Conservation (phyloP, 805 yeast genomes). For the Ogataea philodendri region DNA sequence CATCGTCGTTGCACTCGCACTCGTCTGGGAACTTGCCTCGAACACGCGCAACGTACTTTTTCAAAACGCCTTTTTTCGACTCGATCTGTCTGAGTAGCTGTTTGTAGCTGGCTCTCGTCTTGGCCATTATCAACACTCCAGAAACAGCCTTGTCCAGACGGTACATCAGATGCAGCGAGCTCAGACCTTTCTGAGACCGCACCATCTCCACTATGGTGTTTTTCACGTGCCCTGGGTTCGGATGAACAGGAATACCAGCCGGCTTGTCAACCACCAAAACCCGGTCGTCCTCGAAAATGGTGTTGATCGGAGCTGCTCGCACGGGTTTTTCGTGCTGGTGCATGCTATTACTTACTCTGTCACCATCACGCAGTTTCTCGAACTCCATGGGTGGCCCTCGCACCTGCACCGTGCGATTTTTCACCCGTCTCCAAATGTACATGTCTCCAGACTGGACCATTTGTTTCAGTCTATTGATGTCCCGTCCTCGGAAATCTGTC, state of each 20-base stretch:
- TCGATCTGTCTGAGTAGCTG: constrained; percentile 26
- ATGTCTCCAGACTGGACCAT: constrained; percentile 16
- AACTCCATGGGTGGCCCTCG: constrained; percentile 15
- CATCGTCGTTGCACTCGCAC: constrained; percentile 36
- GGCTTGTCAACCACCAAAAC: constrained; percentile 50
- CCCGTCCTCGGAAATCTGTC: constrained; percentile 19
- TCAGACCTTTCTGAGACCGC: constrained; percentile 28
- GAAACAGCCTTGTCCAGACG: constrained; percentile 52
- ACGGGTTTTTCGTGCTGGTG: constrained; percentile 50
- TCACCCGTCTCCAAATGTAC: constrained; percentile 10
- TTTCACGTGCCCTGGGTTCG: constrained; percentile 42
- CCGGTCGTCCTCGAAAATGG: constrained; percentile 38
- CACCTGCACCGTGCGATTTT: constrained; percentile 1
- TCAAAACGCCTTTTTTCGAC: constrained; percentile 20
- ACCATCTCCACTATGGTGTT: constrained; percentile 46
- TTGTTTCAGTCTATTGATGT: constrained; percentile 10
- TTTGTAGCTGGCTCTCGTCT: constrained; percentile 31
- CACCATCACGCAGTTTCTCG: constrained; percentile 18
- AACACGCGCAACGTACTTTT: constrained; percentile 44
- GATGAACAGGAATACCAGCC: constrained; percentile 54
- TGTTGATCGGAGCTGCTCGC: constrained; percentile 20
- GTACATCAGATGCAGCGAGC: constrained; percentile 38
- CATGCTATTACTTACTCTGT: constrained; percentile 29
- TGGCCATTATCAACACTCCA: constrained; percentile 47
- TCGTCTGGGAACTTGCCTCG: constrained; percentile 38